Base-by-base conservation (phyloP, 176 grass and related monocot species). In the Puya raimondii region DNA sequence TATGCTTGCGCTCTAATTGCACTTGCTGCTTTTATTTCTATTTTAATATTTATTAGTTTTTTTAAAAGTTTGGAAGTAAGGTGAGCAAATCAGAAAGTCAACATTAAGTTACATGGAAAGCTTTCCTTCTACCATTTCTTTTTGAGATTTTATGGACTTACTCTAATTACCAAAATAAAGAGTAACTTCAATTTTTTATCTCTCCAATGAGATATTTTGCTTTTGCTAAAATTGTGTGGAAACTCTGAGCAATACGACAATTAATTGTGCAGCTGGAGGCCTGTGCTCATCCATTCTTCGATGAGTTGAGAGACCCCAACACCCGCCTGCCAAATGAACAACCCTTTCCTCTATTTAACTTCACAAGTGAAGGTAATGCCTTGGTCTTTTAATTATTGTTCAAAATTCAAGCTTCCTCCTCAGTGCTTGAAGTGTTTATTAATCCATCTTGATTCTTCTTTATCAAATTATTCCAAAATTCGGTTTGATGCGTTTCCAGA, bases 271-370 rank as follows among this genome's bases (percentile, higher is more conserved):
- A 99, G 95, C 72, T 99, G 63, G 95, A 99, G 27, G 95, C 90
- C 23, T 99, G 95, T 84, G 85, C 82, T n/a, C 95, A 93, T 77
- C 82, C 90, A 14, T 99, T 99, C 83, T 99, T 99, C 48, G 90
- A 99, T 84, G 95, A 99, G 48, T 80, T 99, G 48, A 86, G 87
- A 71, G 87, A 91, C 69, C 95, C 80, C 5, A 99, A 86, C 69
- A 68, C 51, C 67, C 82, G 67, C 78, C 78, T 99, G 61, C 85
- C 87, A 61, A 88, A 84, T 68, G 95, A 89, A 26, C 82, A 77
- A 11, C 80, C 90, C 51, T 71, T 94, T 66, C 80, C 90, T 61
- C 82, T 99, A 22, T 86, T 99, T 17, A 78, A 99, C 72, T 99
- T 99, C 51, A 74, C 84, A 11, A 54, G 72, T 47, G 47, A 88